Evolutionary conservation across 768 basidiomycete species (phyloP), one percentile per base, ranked within the genome.

Genomic region (Daedalea quercina): DNA sequence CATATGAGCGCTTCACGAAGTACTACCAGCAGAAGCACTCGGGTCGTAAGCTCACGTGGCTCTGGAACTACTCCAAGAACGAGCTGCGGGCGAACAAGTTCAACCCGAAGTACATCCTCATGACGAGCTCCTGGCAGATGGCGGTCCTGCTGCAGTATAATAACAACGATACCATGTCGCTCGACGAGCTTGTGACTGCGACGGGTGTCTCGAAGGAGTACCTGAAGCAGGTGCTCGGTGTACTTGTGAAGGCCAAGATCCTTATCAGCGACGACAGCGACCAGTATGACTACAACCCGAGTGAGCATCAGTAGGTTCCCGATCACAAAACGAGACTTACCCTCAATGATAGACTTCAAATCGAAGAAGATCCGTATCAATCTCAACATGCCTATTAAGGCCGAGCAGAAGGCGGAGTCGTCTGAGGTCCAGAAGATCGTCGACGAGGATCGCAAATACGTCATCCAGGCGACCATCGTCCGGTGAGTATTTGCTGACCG

Each of bases 61-160:
- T 98, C 9, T 99, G 96, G 96, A 95, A 97, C 64, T 91, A 94
- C 67, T 93, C 86, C 51, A 95, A 95, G 75, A 94, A 94, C 71
- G 96, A 99, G 67, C 79, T 99, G 6, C 82, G 87, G 52, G 94
- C 94, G 57, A 94, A 89, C 64, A 93, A 96, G 70, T 76, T 91
- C 50, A 86, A 85, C 63, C 92, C 94, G 70, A 96, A 94, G 69
- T 97, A 97, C 73, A 93, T 95, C 61, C 73, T 98, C 65, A 90
- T 94, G 85, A 92, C 91, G 28, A 94, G 90, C 61, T 82, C 93
- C 9, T 97, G 88, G 70, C 96, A 99, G 70, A 90, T 90, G 80
- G 90, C 90, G 9, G 85, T 98, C n/a, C 76, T 98, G 34, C 67
- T 93, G 54, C 93, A 94, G 65, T 99, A 92, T 76, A 99, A 98